Conservation (phyloP, 495 filamentous ascomycete genomes). For the Echria macrotheca region DNA sequence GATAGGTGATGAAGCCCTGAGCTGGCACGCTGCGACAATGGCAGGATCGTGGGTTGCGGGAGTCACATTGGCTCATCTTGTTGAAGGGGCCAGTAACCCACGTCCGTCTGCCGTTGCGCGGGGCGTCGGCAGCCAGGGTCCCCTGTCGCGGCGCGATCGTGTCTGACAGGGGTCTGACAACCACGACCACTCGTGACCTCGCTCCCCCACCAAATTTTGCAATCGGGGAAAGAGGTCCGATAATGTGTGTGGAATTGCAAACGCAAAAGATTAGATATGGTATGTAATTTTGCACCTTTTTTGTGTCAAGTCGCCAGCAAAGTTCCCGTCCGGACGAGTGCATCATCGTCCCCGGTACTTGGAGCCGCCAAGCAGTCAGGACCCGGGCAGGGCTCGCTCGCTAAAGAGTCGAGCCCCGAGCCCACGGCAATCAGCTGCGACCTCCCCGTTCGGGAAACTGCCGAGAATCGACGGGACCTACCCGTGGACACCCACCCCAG, state of each 20-base stretch:
- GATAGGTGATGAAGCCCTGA: background rate
- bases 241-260: too few relatives aligned
- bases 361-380: conserved; percentile 7
- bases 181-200: background rate
- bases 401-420: background rate
- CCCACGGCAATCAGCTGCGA: conserved; percentile 13
- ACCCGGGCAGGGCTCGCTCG: background rate
- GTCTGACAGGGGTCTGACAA: background rate
- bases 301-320: too few relatives aligned
- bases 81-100: too few relatives aligned
- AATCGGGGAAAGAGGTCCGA: too few relatives aligned
- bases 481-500: background rate
- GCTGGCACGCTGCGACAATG: background rate
- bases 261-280: too few relatives aligned
- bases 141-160: background rate
- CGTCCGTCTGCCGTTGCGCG: background rate
- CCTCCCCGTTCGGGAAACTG: conserved; percentile 26
- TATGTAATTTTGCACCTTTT: too few relatives aligned
- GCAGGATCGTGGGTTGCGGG: background rate
- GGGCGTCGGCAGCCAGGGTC: background rate
- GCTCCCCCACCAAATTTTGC: background rate
- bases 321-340: too few relatives aligned
- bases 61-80: conserved; percentile 12
- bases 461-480: background rate
- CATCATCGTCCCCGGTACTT: conserved; percentile 6